These are phyloP conservation scores for Xylona heveae DNA, from an alignment of 495 filamentous ascomycete genomes.

Conservation along the genomic window DNA sequence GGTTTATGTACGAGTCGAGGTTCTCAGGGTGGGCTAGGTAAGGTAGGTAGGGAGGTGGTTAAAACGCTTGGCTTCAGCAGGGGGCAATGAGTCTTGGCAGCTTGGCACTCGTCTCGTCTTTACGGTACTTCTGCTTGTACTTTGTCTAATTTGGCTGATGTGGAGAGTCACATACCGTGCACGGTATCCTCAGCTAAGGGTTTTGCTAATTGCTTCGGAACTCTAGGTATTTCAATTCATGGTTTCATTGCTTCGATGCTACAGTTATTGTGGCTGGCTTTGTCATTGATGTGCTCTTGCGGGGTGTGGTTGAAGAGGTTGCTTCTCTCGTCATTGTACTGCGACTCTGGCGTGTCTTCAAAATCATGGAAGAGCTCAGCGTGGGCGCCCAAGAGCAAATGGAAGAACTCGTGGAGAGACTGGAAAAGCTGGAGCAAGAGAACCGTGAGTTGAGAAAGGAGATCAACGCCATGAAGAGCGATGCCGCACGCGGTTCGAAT, in stretches of 20 bases:
- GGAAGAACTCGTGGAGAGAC: constrained; percentile 19
- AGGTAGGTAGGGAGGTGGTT: too few species aligned
- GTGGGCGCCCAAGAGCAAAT: constrained; percentile 34
- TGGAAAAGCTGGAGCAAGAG: constrained; percentile 23
- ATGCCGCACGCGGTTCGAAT: too few species aligned
- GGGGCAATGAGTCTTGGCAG: too few species aligned
- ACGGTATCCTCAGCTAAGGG: too few species aligned
- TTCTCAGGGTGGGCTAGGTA: too few species aligned
- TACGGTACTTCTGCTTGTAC: too few species aligned
- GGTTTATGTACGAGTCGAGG: too few species aligned
- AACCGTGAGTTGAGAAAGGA: constrained; percentile 22
- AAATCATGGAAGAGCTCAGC: constrained; percentile 42
- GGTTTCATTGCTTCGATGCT: constrained; percentile 43
- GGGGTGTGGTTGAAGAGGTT: constrained; percentile 35
- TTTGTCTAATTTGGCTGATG: too few species aligned
- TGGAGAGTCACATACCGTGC: too few species aligned
- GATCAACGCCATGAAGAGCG: constrained; percentile 12
- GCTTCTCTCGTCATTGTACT: constrained; percentile 39
- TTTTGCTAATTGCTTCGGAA: constrained; percentile 1
- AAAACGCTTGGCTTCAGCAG: too few species aligned
- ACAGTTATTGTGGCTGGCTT: constrained; percentile 38
- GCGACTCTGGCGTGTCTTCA: constrained; percentile 45
- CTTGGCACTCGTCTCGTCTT: too few species aligned
- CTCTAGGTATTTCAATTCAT: constrained; percentile 34
- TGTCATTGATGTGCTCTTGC: constrained; percentile 31